Evolutionary conservation across 2,329 filamentous ascomycete genomes (phyloP).

Genomic region (Catunica adiposa): DNA sequence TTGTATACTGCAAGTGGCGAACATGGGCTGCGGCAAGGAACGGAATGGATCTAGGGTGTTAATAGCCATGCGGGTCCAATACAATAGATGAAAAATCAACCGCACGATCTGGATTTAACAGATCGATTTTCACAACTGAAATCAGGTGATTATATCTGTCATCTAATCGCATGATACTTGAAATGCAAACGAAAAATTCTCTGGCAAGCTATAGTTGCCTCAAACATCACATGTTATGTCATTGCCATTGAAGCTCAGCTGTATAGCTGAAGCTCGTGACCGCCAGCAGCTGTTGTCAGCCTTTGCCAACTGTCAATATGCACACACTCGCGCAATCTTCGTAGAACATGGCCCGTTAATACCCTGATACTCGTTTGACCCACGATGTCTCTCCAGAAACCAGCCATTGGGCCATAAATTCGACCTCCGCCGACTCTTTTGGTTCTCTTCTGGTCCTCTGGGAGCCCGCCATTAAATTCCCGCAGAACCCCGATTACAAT

Average conservation of each 20-base stretch:
- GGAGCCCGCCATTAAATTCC: background rate
- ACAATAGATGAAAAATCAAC: no score
- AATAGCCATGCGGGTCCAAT: background rate
- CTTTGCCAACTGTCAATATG: conserved; percentile 6
- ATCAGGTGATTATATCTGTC: no score
- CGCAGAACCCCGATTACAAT: conserved; percentile 10
- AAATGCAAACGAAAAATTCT: no score
- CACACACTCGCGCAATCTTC: conserved; percentile 2
- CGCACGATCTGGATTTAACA: no score
- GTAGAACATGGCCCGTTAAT: background rate
- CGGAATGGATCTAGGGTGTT: background rate
- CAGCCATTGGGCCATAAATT: conserved; percentile 9
- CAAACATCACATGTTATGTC: background rate
- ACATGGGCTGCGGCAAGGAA: background rate
- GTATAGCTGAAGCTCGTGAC: background rate
- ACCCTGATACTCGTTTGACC: conserved; percentile 3
- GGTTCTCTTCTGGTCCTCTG: background rate
- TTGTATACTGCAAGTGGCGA: background rate
- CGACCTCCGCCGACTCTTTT: background rate
- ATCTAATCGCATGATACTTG: no score
- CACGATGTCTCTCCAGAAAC: conserved; percentile 6
- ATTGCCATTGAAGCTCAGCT: background rate
- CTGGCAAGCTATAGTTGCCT: no score
- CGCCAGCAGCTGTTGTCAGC: background rate
- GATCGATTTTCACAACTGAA: no score